These are phyloP conservation scores for Hypoxylon fragiforme DNA, from an alignment of 495 filamentous ascomycete genomes.

Conservation along the genomic window DNA sequence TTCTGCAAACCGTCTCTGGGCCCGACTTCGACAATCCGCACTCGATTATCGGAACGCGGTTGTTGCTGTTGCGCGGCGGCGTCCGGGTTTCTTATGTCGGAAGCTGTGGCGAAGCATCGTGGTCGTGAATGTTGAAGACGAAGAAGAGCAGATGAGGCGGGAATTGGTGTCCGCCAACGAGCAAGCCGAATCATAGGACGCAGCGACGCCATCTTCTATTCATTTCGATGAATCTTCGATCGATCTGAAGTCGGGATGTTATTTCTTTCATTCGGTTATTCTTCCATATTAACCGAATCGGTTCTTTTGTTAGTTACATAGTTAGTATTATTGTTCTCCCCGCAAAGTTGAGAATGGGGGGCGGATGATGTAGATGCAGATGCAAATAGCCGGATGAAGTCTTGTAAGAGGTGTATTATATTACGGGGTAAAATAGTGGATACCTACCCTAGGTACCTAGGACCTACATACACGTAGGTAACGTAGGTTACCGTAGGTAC, in stretches of 20 bases:
- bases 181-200: slow-evolving; percentile 32
- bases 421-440: no score
- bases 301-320: no score
- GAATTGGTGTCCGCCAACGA: slow-evolving; percentile 18
- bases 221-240: slow-evolving; percentile 21
- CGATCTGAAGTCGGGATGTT: not conserved
- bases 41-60: slow-evolving; percentile 50
- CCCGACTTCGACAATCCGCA: slow-evolving; percentile 86
- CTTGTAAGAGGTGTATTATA: no score
- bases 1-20: slow-evolving; percentile 95
- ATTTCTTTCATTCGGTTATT: no score
- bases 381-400: not conserved
- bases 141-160: slow-evolving; percentile 1
- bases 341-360: not conserved
- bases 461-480: not conserved
- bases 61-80: slow-evolving; percentile 24
- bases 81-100: slow-evolving; percentile 28
- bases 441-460: not conserved
- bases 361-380: not conserved
- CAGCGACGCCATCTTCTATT: slow-evolving; percentile 35
- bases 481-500: no score
- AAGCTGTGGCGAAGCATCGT: slow-evolving; percentile 47
- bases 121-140: slow-evolving; percentile 34
- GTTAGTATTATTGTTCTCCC: not conserved
- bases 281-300: no score